A percentile compares a stretch with the other conserved stretches of the same genome.
Evolutionary conservation across 495 filamentous ascomycete genomes (phyloP).

Genomic region (Penicillium steckii): DNA sequence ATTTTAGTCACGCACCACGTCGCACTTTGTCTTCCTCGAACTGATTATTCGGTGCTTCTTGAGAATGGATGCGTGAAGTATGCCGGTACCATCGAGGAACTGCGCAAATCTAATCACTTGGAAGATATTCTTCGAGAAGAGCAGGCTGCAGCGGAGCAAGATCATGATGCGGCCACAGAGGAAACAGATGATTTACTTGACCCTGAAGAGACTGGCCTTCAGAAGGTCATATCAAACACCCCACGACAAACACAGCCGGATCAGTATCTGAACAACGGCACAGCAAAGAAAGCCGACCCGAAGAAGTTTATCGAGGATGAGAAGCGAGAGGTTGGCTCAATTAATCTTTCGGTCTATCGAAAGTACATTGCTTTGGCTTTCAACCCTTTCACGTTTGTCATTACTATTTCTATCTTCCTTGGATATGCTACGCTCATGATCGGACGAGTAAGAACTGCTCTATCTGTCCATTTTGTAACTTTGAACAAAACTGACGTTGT

Average conservation of each 20-base stretch:
- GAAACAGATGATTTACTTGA: slow-evolving; percentile 2
- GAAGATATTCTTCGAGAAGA: slow-evolving; percentile 27
- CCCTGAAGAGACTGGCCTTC: slow-evolving; percentile 17
- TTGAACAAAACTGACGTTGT: not conserved
- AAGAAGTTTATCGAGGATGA: slow-evolving; percentile 78
- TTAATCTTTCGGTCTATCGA: slow-evolving; percentile 61
- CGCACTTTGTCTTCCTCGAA: slow-evolving; percentile 64
- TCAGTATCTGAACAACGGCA: slow-evolving; percentile 18
- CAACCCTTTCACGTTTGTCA: slow-evolving; percentile 20
- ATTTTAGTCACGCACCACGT: slow-evolving; percentile 83
- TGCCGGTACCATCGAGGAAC: slow-evolving; percentile 27
- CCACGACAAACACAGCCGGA: slow-evolving; percentile 32
- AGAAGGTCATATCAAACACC: slow-evolving; percentile 28
- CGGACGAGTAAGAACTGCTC: slow-evolving; percentile 28
- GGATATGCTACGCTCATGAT: slow-evolving; percentile 25
- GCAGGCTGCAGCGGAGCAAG: slow-evolving; percentile 7
- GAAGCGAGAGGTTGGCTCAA: slow-evolving; percentile 60
- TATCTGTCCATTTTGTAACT: not conserved
- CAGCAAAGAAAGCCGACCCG: slow-evolving; percentile 44
- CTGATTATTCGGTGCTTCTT: slow-evolving; percentile 69
- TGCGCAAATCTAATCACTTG: slow-evolving; percentile 21
- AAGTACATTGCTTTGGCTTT: slow-evolving; percentile 70
- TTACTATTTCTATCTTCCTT: slow-evolving; percentile 14
- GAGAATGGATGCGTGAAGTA: slow-evolving; percentile 54
- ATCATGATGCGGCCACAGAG: slow-evolving; percentile 1